Conservation (phyloP, 2,329 filamentous ascomycete genomes). For the Neoascochyta sp. region DNA sequence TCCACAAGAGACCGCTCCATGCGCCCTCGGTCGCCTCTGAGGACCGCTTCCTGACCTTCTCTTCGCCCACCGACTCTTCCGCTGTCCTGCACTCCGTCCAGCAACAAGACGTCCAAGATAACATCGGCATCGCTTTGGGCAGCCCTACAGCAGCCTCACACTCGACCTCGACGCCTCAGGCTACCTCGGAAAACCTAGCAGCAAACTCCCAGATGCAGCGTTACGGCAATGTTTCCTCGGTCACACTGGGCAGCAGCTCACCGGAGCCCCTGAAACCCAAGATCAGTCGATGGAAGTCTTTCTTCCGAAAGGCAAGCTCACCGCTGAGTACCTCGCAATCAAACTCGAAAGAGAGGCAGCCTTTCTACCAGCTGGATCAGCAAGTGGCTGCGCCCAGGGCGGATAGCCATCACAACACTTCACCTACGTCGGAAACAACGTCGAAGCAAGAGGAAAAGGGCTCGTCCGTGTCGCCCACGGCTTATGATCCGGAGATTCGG, state of each 20-base stretch:
- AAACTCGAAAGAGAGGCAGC: constrained; percentile 20
- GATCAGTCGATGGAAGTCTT: constrained; percentile 39
- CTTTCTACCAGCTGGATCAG: constrained; percentile 37
- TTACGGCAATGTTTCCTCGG: no score
- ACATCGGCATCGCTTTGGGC: constrained; percentile 41
- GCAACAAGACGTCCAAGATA: constrained; percentile 23
- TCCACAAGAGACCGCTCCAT: constrained; percentile 37
- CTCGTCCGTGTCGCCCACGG: constrained; percentile 21
- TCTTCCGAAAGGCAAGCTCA: constrained; percentile 34
- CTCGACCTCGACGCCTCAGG: constrained; percentile 26
- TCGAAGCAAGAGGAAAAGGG: constrained; percentile 14
- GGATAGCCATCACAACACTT: constrained; percentile 32
- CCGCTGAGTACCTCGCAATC: constrained; percentile 13
- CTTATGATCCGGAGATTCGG: constrained; percentile 30
- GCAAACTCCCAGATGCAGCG: constrained; percentile 12
- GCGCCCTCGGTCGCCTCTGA: constrained; percentile 22
- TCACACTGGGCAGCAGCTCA: no score
- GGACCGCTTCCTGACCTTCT: constrained; percentile 23
- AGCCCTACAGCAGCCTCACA: constrained; percentile 35
- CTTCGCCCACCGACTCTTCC: constrained; percentile 27
- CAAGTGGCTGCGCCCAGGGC: constrained; percentile 20
- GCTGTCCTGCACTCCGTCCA: constrained; percentile 32
- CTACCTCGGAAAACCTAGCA: constrained; percentile 8
- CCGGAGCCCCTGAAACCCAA: constrained; percentile 38
- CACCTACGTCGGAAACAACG: constrained; percentile 6